Conservation (phyloP, 805 yeast species). For the Zygotorulaspora chibaensis region DNA sequence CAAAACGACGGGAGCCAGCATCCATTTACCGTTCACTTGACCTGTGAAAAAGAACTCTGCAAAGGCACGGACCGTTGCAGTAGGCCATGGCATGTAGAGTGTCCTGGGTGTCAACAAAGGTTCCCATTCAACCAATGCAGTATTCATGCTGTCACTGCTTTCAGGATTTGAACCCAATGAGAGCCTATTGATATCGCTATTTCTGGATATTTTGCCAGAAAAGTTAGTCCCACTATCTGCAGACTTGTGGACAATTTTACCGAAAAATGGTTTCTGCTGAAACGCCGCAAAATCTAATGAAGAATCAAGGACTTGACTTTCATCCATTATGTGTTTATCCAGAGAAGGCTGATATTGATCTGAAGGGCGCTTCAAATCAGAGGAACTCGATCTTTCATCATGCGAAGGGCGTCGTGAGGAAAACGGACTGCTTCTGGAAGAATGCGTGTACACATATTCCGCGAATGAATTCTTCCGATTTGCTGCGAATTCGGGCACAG, state of each 20-base stretch:
- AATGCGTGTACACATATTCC: slow-evolving; percentile 9
- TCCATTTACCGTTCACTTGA: slow-evolving; percentile 72
- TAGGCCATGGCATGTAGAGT: slow-evolving; percentile 63
- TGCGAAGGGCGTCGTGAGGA: slow-evolving; percentile 29
- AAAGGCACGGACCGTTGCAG: slow-evolving; percentile 57
- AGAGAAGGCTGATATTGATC: slow-evolving; percentile 18
- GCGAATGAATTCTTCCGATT: slow-evolving; percentile 14
- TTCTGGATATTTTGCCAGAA: slow-evolving; percentile 2
- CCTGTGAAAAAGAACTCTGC: slow-evolving; percentile 75
- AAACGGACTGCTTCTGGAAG: slow-evolving; percentile 26
- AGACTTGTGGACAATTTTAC: slow-evolving; percentile 4
- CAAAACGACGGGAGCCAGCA: slow-evolving; percentile 61
- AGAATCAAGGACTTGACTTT: slow-evolving; percentile 4
- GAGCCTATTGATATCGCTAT: slow-evolving; percentile 14
- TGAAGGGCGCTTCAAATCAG: slow-evolving; percentile 18
- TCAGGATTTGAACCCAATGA: slow-evolving; percentile 17
- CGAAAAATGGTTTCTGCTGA: slow-evolving; percentile 9
- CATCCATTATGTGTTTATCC: slow-evolving; percentile 24
- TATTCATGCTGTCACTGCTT: slow-evolving; percentile 12
- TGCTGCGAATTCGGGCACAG: slow-evolving; percentile 17
- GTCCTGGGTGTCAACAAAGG: slow-evolving; percentile 64
- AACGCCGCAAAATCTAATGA: slow-evolving; percentile 2
- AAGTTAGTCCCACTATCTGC: slow-evolving; percentile 6
- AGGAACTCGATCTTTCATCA: slow-evolving; percentile 14
- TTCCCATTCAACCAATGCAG: slow-evolving; percentile 40